Percentiles rank a stretch among this genome's conserved stretches.
phyloP scores from a whole-genome alignment of 73 alveolate species.

The Diophrys sp. region DNA sequence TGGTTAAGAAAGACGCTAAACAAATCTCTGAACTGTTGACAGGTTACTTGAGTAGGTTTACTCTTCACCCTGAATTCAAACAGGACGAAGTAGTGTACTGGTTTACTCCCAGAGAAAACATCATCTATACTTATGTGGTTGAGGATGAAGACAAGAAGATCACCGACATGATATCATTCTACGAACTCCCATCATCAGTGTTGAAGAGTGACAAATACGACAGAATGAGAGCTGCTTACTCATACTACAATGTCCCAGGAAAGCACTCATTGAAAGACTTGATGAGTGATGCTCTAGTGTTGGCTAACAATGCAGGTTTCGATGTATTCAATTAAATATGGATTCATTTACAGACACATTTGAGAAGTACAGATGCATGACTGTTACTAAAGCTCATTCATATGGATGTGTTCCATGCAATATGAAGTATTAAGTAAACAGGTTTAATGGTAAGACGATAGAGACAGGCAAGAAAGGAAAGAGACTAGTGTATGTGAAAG shows the following conservation, averaged over 20 bases:
- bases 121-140: constrained; percentile 88
- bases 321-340: constrained; percentile 81
- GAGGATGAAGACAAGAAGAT: constrained; percentile 85
- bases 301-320: constrained; percentile 72
- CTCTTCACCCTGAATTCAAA: constrained; percentile 61
- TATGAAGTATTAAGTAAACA: no score
- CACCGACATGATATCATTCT: constrained; percentile 97
- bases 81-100: constrained; percentile 82
- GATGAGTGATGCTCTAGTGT: constrained; percentile 60
- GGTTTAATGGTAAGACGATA: no score
- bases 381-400: no score
- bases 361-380: no score
- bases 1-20: constrained; percentile 86
- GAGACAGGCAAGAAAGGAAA: no score
- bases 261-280: constrained; percentile 48
- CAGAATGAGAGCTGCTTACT: constrained; percentile 82
- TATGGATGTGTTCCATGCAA: no score
- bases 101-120: constrained; percentile 81
- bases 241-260: constrained; percentile 60
- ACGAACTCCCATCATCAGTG: constrained; percentile 85
- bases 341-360: no score
- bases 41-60: constrained; percentile 68
- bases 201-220: constrained; percentile 81
- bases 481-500: no score
- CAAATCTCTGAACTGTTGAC: constrained; percentile 64